Conservation (phyloP, 495 filamentous ascomycete genomes). For the Annulohypoxylon maeteangense region DNA sequence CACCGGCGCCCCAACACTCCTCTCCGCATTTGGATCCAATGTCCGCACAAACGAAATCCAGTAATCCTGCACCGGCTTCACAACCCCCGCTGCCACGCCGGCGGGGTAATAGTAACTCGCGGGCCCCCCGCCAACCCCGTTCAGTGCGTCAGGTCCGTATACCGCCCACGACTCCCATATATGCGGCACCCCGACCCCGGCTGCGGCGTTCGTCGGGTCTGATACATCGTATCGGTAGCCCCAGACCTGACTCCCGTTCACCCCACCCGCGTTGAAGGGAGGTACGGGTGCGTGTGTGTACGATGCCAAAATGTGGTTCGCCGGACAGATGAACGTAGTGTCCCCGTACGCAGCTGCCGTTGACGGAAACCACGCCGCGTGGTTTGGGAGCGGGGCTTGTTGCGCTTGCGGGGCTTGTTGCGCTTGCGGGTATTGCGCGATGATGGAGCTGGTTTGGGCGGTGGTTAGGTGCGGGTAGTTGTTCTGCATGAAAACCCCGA, state of each 20-base stretch:
- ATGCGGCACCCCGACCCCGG: conserved; percentile 48
- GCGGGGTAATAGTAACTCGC: conserved; percentile 44
- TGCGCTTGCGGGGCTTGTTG: conserved; percentile 12
- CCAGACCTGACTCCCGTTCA: conserved; percentile 35
- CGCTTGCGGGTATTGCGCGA: conserved; percentile 39
- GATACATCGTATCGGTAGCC: conserved; percentile 48
- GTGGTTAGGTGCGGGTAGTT: conserved; percentile 57
- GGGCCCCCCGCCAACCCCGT: conserved; percentile 13
- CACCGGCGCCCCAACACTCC: conserved; percentile 36
- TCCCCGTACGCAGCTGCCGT: conserved; percentile 68
- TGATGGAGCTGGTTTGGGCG: conserved; percentile 58
- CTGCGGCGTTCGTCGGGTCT: conserved; percentile 38
- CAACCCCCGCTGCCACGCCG: conserved; percentile 42
- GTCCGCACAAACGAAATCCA: conserved; percentile 55
- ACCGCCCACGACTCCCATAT: conserved; percentile 55
- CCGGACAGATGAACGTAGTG: conserved; percentile 71
- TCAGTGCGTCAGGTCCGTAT: conserved; percentile 54
- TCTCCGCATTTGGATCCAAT: conserved; percentile 50
- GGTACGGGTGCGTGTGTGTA: background rate
- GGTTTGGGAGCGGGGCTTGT: conserved; percentile 39
- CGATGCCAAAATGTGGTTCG: conserved; percentile 48
- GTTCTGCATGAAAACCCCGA: conserved; percentile 61
- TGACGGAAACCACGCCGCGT: conserved; percentile 53
- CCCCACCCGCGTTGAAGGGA: background rate
- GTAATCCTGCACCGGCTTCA: conserved; percentile 54